These are phyloP conservation scores for Bonnemaisonia californica DNA, from an alignment of 31 red algal species.

Conservation along the genomic window DNA sequence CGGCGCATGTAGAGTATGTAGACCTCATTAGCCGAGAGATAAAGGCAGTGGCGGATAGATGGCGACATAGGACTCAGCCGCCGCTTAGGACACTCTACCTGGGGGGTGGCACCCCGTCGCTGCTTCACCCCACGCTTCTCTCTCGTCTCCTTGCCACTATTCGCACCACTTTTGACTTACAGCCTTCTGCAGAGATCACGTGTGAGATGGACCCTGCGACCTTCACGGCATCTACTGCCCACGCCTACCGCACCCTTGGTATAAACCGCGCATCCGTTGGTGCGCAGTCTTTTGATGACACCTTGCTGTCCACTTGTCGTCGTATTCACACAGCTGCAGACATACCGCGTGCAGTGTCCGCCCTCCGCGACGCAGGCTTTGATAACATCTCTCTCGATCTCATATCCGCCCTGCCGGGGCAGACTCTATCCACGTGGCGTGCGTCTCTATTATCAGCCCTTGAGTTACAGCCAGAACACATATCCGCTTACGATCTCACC, in stretches of 20 bases:
- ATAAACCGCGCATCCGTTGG: conserved; percentile 93
- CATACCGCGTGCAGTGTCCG: conserved; percentile 56
- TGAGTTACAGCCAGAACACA: conserved; percentile 55
- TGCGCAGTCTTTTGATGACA: conserved; percentile 82
- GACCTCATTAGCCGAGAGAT: conserved; percentile 63
- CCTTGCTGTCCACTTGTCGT: conserved; percentile 63
- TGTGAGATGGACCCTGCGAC: conserved; percentile 97
- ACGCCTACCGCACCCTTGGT: conserved; percentile 50
- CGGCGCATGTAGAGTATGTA: conserved; percentile 56
- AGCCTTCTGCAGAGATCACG: conserved; percentile 69
- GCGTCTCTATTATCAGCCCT: conserved; percentile 49
- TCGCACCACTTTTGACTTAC: conserved; percentile 38
- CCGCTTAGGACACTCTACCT: conserved; percentile 80
- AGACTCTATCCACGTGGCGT: conserved; percentile 53
- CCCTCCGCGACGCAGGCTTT: conserved; percentile 58
- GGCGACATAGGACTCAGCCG: conserved; percentile 6
- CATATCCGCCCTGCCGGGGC: conserved; percentile 84
- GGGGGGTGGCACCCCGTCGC: conserved; percentile 95
- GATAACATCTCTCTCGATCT: conserved; percentile 83
- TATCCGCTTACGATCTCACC: conserved; percentile 92
- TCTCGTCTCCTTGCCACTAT: conserved; percentile 43
- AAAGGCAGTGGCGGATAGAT: conserved; percentile 21
- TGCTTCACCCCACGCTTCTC: conserved; percentile 61
- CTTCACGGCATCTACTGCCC: conserved; percentile 49
- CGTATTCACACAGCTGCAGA: conserved; percentile 75